A percentile compares a stretch with the other conserved stretches of the same genome.
These are phyloP conservation scores for Fagopyrum esculentum DNA, from an alignment of 148 eudicot species.

Conservation along the genomic window DNA sequence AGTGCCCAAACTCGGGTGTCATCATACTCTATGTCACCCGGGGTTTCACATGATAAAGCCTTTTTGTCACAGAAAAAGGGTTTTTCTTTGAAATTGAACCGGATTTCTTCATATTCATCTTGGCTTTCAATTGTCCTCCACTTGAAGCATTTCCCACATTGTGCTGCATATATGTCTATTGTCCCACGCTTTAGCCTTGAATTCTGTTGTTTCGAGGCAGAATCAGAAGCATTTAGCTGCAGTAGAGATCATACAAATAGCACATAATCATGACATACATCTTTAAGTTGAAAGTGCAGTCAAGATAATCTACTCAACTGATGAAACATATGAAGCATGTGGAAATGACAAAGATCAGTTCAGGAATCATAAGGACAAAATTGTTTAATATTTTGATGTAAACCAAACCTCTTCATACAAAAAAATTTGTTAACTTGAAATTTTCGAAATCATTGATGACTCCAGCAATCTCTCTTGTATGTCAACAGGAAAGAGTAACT, in stretches of 20 bases:
- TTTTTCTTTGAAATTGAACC: constrained; percentile 37
- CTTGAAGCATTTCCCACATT: constrained; percentile 59
- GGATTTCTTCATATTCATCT: constrained; percentile 60
- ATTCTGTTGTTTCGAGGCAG: not conserved
- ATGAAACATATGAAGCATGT: not conserved
- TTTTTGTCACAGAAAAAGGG: constrained; percentile 54
- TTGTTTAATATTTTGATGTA: too few species aligned
- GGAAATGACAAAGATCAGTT: too few species aligned
- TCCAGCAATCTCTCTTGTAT: not conserved
- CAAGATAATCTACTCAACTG: not conserved
- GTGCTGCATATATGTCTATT: constrained; percentile 43
- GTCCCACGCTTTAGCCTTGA: constrained; percentile 26
- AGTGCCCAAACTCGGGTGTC: constrained; percentile 52
- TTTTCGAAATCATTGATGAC: not conserved
- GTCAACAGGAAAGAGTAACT: too few species aligned
- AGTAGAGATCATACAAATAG: not conserved
- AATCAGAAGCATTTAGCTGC: not conserved
- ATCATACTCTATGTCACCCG: constrained; percentile 54
- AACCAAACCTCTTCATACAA: too few species aligned
- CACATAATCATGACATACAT: not conserved
- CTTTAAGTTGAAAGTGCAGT: not conserved
- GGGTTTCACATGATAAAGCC: constrained; percentile 44
- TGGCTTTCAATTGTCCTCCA: constrained; percentile 54
- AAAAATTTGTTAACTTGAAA: not conserved
- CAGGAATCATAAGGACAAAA: too few species aligned